A percentile compares a stretch with the other conserved stretches of the same genome.
These are phyloP conservation scores for Fagopyrum homotropicum DNA, from an alignment of 148 eudicot genomes.

Conservation along the genomic window DNA sequence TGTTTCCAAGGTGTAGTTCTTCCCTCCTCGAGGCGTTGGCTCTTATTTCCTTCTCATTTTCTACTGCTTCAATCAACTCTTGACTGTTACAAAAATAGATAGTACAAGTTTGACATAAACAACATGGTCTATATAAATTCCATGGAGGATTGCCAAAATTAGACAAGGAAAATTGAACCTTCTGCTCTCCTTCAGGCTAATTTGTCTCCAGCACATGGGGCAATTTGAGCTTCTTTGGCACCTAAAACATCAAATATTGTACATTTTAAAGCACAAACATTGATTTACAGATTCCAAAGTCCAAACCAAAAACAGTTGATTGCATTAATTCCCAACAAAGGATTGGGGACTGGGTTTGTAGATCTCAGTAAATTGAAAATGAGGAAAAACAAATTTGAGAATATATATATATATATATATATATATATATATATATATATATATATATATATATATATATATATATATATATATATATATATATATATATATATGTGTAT, in stretches of 20 bases:
- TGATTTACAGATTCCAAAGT: neutral
- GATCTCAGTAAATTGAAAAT: no score
- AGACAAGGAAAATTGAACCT: neutral
- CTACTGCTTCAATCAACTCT: constrained; percentile 4
- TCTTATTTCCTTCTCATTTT: neutral
- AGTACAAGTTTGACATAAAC: neutral
- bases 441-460: no score
- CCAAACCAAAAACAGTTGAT: neutral
- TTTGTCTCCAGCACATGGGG: constrained; percentile 3
- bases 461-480: no score
- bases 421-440: no score
- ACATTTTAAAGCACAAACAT: neutral
- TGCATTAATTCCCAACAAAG: neutral
- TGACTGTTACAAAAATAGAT: neutral
- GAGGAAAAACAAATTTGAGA: no score
- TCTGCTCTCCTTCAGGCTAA: neutral
- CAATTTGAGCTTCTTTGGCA: constrained; percentile 1
- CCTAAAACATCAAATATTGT: neutral
- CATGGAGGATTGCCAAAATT: neutral
- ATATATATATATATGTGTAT: no score
- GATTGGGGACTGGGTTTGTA: no score
- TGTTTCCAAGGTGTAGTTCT: no score
- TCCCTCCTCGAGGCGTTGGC: neutral
- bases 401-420: no score
- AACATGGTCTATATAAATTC: neutral